Evolutionary conservation across 176 grass and related monocot genomes (phyloP), one percentile per base, ranked within the genome.

Genomic region (Cocos nucifera): DNA sequence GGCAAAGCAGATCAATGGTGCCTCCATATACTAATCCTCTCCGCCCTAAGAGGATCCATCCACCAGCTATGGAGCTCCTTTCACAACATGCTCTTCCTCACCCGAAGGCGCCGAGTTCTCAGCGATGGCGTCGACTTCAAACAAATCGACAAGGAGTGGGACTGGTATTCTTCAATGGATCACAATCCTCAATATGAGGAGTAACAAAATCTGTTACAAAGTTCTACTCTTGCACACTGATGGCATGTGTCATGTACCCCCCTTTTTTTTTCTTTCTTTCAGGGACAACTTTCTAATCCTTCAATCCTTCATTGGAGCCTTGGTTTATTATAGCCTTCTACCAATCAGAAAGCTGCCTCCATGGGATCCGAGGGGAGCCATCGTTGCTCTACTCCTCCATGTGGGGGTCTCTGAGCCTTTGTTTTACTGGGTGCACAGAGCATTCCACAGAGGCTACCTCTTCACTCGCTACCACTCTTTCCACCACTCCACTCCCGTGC

Each of bases 211-310:
- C 2, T 14, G 12, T 14, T 9, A 44, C 35, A 44, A 44, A 44
- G 2, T 44, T 44, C 35, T 10, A 3, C 9, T 44, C 35, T 6
- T 44, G 8, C 9, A 44, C 10, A 44, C 35, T 14, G 35, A 44
- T 10, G 14, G 49, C 19, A 32, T 22, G 62, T 19, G 25, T 54
- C 22, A 22, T n/a, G 9, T 14, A 4, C 44, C 8, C 9, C 2
- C 22, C 2, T 2, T 22, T 22, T 22, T 23, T 15, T 51, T 50
- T 15, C 55, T 17, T 24, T 12, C 19, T 54, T 59, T 0, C 81
- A 97, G 93, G 93, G 93, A 98, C 75, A 85, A 98, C 71, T 98
- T 98, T 61, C 22, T 98, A 61, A 98, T 98, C 6, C 54, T 89
- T 10, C 87, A 98, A 9, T 76, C 59, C 16, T 52, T 72, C 49